These are phyloP conservation scores for Zizania palustris DNA, from an alignment of 202 grass and related monocot genomes.

Conservation along the genomic window DNA sequence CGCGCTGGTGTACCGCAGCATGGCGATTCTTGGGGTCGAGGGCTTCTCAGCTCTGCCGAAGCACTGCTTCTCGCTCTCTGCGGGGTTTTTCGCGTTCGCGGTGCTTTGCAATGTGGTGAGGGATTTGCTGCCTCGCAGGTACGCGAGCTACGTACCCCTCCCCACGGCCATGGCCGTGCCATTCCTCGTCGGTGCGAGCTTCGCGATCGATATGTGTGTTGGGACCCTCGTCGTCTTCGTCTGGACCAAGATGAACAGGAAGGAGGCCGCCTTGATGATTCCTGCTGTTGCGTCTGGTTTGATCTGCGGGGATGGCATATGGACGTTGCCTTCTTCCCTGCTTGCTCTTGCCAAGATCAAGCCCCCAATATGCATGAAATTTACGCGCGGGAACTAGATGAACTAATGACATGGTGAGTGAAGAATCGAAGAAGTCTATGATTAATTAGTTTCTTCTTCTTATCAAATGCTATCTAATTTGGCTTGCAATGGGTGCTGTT, in stretches of 20 bases:
- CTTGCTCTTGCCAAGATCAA: slow-evolving; percentile 27
- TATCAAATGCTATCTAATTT: no score
- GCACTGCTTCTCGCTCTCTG: slow-evolving; percentile 40
- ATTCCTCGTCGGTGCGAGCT: slow-evolving; percentile 40
- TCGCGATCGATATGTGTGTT: slow-evolving; percentile 41
- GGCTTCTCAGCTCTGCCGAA: slow-evolving; percentile 43
- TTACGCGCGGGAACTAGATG: background rate
- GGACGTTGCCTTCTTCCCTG: slow-evolving; percentile 31
- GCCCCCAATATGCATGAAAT: slow-evolving; percentile 47
- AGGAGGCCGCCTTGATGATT: background rate
- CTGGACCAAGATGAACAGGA: slow-evolving; percentile 27
- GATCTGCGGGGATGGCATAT: slow-evolving; percentile 46
- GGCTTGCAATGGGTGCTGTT: no score
- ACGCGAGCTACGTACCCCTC: slow-evolving; percentile 23
- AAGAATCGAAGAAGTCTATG: no score
- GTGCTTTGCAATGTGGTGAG: slow-evolving; percentile 22
- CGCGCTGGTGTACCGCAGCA: slow-evolving; percentile 34
- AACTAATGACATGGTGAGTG: no score
- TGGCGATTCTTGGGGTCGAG: slow-evolving; percentile 34
- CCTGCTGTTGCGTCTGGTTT: slow-evolving; percentile 25
- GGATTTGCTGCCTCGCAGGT: slow-evolving; percentile 24
- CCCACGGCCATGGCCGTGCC: slow-evolving; percentile 48
- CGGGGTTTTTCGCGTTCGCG: slow-evolving; percentile 24
- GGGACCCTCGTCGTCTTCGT: slow-evolving; percentile 32
- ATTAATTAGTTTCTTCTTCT: no score